phyloP scores from a whole-genome alignment of 495 filamentous ascomycete species.

The Talaromyces proteolyticus region DNA sequence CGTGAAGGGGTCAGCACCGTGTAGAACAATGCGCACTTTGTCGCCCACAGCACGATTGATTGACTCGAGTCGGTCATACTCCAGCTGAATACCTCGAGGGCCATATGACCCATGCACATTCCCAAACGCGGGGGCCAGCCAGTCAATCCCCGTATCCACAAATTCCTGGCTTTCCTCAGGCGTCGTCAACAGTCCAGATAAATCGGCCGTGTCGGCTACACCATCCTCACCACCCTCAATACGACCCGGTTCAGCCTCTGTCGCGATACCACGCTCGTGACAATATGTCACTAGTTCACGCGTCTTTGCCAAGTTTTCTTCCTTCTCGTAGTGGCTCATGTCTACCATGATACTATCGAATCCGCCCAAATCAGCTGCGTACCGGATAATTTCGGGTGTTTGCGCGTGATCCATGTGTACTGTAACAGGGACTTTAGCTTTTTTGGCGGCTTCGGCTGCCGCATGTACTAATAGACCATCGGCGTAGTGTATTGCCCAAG shows the following conservation, averaged over 20 bases:
- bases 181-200: conserved; percentile 72
- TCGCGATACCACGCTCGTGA: conserved; percentile 67
- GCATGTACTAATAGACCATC: conserved; percentile 57
- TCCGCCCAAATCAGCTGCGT: conserved; percentile 56
- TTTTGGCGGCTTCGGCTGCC: conserved; percentile 55
- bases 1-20: conserved; percentile 73
- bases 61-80: conserved; percentile 60
- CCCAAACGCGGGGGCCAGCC: conserved; percentile 78
- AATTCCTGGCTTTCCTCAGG: conserved; percentile 73
- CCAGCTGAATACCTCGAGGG: conserved; percentile 62
- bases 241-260: conserved; percentile 74
- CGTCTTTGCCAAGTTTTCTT: conserved; percentile 69
- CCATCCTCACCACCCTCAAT: conserved; percentile 87
- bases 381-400: conserved; percentile 61
- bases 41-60: conserved; percentile 60
- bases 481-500: conserved; percentile 75
- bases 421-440: conserved; percentile 62
- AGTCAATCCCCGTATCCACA: conserved; percentile 73
- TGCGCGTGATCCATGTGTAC: conserved; percentile 77
- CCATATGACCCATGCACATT: conserved; percentile 86
- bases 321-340: conserved; percentile 79
- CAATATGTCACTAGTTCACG: conserved; percentile 65
- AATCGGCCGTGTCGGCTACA: conserved; percentile 66
- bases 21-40: conserved; percentile 63
- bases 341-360: conserved; percentile 84